Evolutionary conservation across 441 rosid genomes (phyloP).

Genomic region (Corymbia citriodora): DNA sequence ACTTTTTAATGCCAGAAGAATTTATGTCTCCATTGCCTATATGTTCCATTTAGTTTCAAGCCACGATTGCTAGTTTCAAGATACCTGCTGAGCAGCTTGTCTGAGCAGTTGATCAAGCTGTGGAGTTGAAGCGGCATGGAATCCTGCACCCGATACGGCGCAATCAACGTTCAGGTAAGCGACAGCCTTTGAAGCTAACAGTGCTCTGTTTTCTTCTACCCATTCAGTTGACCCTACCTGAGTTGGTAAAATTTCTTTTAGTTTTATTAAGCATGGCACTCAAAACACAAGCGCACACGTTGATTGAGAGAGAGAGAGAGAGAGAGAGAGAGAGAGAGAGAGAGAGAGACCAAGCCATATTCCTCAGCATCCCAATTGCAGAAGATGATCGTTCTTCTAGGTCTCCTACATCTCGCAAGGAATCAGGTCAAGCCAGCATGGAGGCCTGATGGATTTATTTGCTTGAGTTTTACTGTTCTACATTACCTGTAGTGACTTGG

Average conservation of each 20-base stretch:
- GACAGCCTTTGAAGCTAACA: constrained; percentile 64
- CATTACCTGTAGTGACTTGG: neutral
- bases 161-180: constrained; percentile 76
- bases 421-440: neutral
- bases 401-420: constrained; percentile 44
- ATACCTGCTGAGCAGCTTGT: constrained; percentile 66
- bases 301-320: neutral
- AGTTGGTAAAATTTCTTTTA: constrained; percentile 1
- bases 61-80: neutral
- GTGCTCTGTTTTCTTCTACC: constrained; percentile 85
- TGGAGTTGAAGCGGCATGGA: constrained; percentile 70
- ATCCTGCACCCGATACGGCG: constrained; percentile 68
- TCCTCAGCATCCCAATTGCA: constrained; percentile 99
- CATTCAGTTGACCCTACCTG: constrained; percentile 96
- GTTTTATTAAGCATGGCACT: neutral
- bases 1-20: neutral
- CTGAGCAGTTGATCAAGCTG: constrained; percentile 73
- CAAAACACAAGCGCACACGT: neutral
- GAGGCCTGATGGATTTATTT: neutral
- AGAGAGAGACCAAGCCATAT: constrained; percentile 67
- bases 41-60: neutral
- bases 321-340: constrained; percentile 1
- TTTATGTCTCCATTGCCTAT: neutral
- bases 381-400: constrained; percentile 63
- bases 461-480: neutral